Evolutionary conservation across 306 rosid genomes (phyloP), one percentile per base, ranked within the genome.

Genomic region (Cicer cuneatum): DNA sequence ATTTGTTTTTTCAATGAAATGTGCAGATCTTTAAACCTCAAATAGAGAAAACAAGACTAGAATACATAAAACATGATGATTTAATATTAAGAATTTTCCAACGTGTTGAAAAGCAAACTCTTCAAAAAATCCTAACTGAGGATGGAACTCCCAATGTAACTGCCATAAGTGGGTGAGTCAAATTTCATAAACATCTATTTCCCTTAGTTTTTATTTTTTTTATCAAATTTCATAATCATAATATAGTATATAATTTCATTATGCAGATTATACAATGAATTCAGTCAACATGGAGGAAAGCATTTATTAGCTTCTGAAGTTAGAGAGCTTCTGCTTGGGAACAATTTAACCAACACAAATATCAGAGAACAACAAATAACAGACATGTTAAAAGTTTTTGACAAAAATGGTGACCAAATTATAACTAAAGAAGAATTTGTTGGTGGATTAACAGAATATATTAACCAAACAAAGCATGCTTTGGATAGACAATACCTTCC

Each of bases 401-500:
- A 88, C 80, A 58, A 80, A 33, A 66, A 83, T 71, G 72, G 70
- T 47, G 88, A 88, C 75, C 83, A 87, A 45, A 65, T 80, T 69
- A 84, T 88, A 65, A 79, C 72, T 64, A 77, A 80, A 78, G 85
- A 86, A 51, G 92, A 88, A 75, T 88, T 88, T 76, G 86, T 86
- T 48, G 45, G 14, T 63, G 92, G 92, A 57, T 77, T 86, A 72
- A 84, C 84, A 51, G 87, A 82, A 67, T 81, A 84, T 69, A 80
- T 85, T 65, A 69, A 82, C 66, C 75, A 82, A 83, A 72, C 84
- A 37, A 73, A 63, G 38, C 86, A 82, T 79, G 86, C 86, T 69
- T 11, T 85, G 45, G 84, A 85, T 56, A 76, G 60, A 51, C 16
- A 82, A 24, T 82, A 79, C 75, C 83, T 82, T 2, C 81, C 86